Evolutionary conservation across 202 grass and related monocot genomes (phyloP).

Genomic region (Bolboschoenoplectus hybrid): DNA sequence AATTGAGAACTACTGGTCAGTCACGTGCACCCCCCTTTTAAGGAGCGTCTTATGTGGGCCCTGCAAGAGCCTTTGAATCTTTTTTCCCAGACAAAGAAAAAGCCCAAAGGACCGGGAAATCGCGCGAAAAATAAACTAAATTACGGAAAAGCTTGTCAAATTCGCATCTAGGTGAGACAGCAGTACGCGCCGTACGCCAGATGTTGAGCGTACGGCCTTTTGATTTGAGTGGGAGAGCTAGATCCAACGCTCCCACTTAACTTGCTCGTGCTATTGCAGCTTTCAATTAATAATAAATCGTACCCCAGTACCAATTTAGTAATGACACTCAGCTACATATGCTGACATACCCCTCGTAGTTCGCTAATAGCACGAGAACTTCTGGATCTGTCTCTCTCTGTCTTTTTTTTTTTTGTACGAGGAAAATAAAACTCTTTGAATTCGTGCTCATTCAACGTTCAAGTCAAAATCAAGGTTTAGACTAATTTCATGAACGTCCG

Average conservation of each 20-base stretch:
- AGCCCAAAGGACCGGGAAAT: not conserved
- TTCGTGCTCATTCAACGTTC: not conserved
- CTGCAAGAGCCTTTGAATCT: not conserved
- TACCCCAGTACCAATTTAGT: not conserved
- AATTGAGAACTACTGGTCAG: constrained; percentile 25
- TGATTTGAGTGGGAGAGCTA: constrained; percentile 2
- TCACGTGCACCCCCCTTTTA: constrained; percentile 31
- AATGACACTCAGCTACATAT: constrained; percentile 17
- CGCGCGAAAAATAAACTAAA: constrained; percentile 26
- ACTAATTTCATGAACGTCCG: not conserved
- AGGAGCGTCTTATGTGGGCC: constrained; percentile 12
- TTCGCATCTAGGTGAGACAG: not conserved
- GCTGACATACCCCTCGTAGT: constrained; percentile 26
- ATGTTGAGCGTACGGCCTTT: not conserved
- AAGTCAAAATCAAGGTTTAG: constrained; percentile 17
- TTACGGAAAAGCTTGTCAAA: not conserved
- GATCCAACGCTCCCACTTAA: constrained; percentile 35
- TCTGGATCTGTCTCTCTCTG: not conserved
- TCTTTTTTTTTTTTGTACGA: not conserved
- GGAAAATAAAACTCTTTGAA: not conserved
- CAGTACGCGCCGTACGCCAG: constrained; percentile 2
- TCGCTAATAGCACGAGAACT: not conserved
- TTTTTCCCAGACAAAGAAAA: constrained; percentile 11
- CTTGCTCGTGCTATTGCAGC: not conserved
- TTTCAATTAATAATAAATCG: constrained; percentile 1